phyloP scores from a whole-genome alignment of 108 stramenopile species.

The Aurantiochytrium sp. region DNA sequence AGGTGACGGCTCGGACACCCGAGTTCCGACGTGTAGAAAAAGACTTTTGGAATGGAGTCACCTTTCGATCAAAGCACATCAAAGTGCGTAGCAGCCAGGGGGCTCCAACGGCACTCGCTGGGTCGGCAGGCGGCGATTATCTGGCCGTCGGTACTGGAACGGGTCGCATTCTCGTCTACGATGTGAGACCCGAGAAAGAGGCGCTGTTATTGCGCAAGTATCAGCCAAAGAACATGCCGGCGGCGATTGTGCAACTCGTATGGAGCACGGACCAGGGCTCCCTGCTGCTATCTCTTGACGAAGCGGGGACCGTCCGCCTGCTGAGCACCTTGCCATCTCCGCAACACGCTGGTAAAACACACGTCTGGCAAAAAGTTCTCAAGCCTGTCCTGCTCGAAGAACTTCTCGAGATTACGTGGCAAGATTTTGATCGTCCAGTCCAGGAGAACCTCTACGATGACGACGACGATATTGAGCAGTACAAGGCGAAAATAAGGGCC shows the following conservation, averaged over 20 bases:
- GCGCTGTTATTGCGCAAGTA: background rate
- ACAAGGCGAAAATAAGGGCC: background rate
- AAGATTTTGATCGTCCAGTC: background rate
- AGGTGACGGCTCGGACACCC: background rate
- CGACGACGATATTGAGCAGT: background rate
- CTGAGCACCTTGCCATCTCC: background rate
- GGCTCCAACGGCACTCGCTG: background rate
- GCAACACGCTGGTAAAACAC: background rate
- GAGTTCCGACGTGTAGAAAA: background rate
- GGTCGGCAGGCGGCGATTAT: background rate
- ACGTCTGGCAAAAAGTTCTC: background rate
- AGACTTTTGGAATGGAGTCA: background rate
- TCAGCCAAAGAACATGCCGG: background rate
- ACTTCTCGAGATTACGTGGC: background rate
- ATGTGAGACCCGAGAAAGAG: background rate
- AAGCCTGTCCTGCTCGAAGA: background rate
- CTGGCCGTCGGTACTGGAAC: background rate
- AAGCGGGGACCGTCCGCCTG: background rate
- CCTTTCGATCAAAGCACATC: constrained; percentile 5
- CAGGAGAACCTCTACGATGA: background rate
- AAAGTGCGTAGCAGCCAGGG: background rate
- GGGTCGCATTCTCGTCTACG: background rate
- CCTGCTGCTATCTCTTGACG: background rate
- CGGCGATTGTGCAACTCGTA: background rate
- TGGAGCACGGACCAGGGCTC: background rate